Base-by-base conservation (phyloP, 2,329 filamentous ascomycete species). In the Penicillium verrucosum region DNA sequence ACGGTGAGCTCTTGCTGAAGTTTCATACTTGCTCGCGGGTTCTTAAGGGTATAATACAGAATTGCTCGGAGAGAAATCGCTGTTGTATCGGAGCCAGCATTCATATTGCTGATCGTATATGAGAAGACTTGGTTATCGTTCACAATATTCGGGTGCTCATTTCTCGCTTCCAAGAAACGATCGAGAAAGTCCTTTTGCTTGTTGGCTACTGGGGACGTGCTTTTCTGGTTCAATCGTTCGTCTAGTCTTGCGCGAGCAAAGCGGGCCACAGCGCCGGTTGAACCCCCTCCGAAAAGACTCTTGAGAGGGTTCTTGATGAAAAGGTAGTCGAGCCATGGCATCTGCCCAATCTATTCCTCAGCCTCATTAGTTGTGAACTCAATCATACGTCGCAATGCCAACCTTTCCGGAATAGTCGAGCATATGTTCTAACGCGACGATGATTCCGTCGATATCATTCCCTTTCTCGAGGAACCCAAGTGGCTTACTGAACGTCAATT, bases 1-100 rank as follows among this genome's bases (percentile, higher is more conserved):
- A 82, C 60, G 70, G 78, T 37, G 52, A 74, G 18, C 61, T 83
- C 37, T 73, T 85, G 8, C 60, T 68, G 8, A n/a, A 72, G 9
- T 68, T 82, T 55, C 80, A 84, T 63, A 21, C 56, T 51, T 5
- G 62, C 64, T 2, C 42, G 27, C 0, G 65, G 63, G 45, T 60
- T 58, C 50, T 69, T 72, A 12, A 70, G 64, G 4, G 66, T 59
- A 54, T 68, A 65, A 57, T 75, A 74, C 18, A 75, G 57, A n/a
- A 68, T 65, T 1, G 69, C 63, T 11, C 65, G 62, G n/a, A 74
- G 58, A 0, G 66, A 64, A 16, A 72, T 71, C 8, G 70, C 70
- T 0, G 71, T 73, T 1, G 72, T 73, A 50, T 72, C 75, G 1
- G 68, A 71, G n/a, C 72, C 72, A 0, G 73, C 73, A 37, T 62